These are phyloP conservation scores for Solanum pimpinellifolium DNA, from an alignment of 257 asterid species.

Conservation along the genomic window DNA sequence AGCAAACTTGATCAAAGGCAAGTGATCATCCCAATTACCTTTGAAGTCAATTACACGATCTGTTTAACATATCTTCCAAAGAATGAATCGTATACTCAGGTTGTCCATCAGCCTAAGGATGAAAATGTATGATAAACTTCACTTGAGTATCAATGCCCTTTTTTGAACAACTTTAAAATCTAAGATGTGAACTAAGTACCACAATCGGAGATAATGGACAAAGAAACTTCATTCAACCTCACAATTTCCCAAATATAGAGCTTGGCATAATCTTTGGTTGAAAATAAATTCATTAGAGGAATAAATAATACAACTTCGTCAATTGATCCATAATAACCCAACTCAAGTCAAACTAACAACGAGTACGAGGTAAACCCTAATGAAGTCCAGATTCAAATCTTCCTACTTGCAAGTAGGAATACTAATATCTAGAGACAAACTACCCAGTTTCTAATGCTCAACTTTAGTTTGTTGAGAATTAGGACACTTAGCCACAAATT, in stretches of 20 bases:
- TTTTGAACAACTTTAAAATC: no score
- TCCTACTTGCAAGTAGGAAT: no score
- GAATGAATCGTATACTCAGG: not conserved
- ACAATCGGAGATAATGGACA: not conserved
- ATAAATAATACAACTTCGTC: not conserved
- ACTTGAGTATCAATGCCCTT: not conserved
- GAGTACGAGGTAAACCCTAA: no score
- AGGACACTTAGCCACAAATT: no score
- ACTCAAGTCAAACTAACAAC: no score
- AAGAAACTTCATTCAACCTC: not conserved
- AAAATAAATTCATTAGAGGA: not conserved
- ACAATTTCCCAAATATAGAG: not conserved
- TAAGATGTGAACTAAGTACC: not conserved
- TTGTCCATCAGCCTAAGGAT: not conserved
- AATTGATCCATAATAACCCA: not conserved
- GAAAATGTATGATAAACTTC: not conserved
- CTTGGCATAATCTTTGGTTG: not conserved
- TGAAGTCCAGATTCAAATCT: no score
- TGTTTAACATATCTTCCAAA: not conserved
- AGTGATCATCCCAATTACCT: not conserved
- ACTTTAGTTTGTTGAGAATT: no score
- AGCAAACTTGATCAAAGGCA: not conserved
- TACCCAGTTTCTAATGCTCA: no score
- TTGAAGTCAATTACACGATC: not conserved
- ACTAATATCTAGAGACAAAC: no score